phyloP scores from a whole-genome alignment of 2,329 filamentous ascomycete species.

The Phialophora tarda region DNA sequence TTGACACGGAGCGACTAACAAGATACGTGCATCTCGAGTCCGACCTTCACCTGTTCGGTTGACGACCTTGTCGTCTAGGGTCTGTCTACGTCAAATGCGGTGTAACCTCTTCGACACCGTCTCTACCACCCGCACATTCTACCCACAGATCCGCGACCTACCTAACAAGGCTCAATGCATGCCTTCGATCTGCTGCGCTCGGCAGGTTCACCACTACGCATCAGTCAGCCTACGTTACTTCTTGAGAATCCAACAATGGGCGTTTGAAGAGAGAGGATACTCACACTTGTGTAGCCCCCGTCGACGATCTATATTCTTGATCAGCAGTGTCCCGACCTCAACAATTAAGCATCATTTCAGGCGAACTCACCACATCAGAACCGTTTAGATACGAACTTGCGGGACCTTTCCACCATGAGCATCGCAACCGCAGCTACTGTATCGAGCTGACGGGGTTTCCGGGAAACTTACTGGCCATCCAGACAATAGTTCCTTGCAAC shows the following conservation, averaged over 20 bases:
- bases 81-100: not conserved
- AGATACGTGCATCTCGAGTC: not conserved
- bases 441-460: not conserved
- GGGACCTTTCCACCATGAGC: not conserved
- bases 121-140: not conserved
- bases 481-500: slow-evolving; percentile 46
- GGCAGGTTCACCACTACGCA: not conserved
- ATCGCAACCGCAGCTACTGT: not conserved
- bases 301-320: slow-evolving; percentile 28
- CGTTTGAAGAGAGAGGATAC: not conserved
- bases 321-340: slow-evolving; percentile 7
- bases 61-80: not conserved
- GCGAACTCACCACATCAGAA: slow-evolving; percentile 30
- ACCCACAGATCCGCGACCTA: not conserved
- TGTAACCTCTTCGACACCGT: not conserved
- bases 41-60: not conserved
- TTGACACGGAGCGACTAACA: not conserved
- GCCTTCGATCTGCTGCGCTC: not conserved
- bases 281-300: slow-evolving; percentile 30
- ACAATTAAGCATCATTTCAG: not conserved
- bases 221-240: not conserved
- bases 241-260: not conserved
- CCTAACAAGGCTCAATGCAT: not conserved
- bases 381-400: slow-evolving; percentile 26
- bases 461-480: slow-evolving; percentile 39